Base-by-base conservation (phyloP, 106 monocot genomes). In the Dendrobium huoshanense region DNA sequence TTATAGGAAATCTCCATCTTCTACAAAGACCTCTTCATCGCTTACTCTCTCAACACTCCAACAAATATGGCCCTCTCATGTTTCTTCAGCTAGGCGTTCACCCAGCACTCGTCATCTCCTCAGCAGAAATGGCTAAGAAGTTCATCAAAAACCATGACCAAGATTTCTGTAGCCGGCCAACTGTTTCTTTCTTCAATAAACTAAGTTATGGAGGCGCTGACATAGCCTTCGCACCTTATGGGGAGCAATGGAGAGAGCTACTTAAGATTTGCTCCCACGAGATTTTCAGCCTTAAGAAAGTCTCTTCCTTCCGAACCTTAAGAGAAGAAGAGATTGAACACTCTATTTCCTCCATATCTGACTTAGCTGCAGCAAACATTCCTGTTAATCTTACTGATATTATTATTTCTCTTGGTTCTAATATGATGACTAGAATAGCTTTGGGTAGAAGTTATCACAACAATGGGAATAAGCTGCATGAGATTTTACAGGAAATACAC, bases 1-100 rank as follows among this genome's bases (percentile, higher is more conserved):
- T 81, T 20, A 81, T 81, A 9, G 81, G 81, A 75, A 81, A 81
- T 42, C 42, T 81, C 22, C 81, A 81, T 33, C 81, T 75, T 15
- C 49, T 81, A n/a, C 47, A 41, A 1, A 9, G 4, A 0, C 59
- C 27, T 3, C 61, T 54, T 9, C 81, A 81, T 54, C 75, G 81
- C 42, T 56, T 58, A 0, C 58, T 81, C 3, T 76, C 29, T 41
- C n/a, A 9, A 1, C 43, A 64, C 55, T 81, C 81, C 18, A 47
- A 27, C 25, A 58, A 61, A 55, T 24, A 81, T 19, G 81, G 81
- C 24, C 56, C 81, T 7, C 27, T 81, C 43, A 64, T 81, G 81
- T 56, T 54, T 15, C 81, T 81, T 3, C 49, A 61, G 17, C 59
- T 81, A 2, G 81, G 81, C 44, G 41, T 3, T 2, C 4, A 5